These are phyloP conservation scores for Xylaria cubensis DNA, from an alignment of 495 filamentous ascomycete species.

Conservation along the genomic window DNA sequence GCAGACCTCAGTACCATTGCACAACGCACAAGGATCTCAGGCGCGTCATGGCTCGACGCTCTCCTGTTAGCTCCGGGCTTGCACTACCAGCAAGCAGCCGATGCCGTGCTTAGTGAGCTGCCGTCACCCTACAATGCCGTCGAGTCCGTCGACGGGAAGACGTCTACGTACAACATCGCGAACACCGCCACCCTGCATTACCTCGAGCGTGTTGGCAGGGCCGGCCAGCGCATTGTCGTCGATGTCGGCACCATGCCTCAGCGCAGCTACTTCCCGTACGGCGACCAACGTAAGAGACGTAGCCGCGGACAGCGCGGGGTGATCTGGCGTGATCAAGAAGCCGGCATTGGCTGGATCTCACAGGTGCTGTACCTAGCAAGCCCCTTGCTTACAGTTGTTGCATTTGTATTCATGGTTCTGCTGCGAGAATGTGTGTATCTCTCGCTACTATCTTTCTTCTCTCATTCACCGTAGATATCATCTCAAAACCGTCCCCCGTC, in stretches of 20 bases:
- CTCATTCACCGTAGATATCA: not conserved
- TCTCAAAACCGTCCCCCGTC: not conserved
- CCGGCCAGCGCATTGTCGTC: conserved; percentile 55
- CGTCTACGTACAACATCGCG: conserved; percentile 53
- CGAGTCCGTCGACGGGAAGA: conserved; percentile 43
- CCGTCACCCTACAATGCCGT: conserved; percentile 39
- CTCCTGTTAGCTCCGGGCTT: conserved; percentile 65
- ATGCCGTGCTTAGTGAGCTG: conserved; percentile 44
- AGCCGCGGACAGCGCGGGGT: conserved; percentile 34
- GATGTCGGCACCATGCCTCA: conserved; percentile 46
- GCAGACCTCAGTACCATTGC: conserved; percentile 63
- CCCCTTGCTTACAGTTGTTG: conserved; percentile 50
- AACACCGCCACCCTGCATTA: conserved; percentile 61
- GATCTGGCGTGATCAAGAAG: conserved; percentile 40
- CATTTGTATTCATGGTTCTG: conserved; percentile 49
- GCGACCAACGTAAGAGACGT: conserved; percentile 25
- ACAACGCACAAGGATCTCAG: conserved; percentile 60
- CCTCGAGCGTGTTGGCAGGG: conserved; percentile 53
- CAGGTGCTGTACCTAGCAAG: conserved; percentile 54
- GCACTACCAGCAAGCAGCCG: conserved; percentile 66
- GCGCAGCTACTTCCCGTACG: conserved; percentile 28
- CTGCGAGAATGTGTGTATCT: conserved; percentile 52
- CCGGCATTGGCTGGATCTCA: conserved; percentile 47
- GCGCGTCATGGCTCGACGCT: conserved; percentile 58
- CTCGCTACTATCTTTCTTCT: not conserved